A percentile compares a stretch with the other conserved stretches of the same genome.
Evolutionary conservation across 371 early-diverging fungal species (phyloP).

Genomic region (Syncephalastrum sp.): DNA sequence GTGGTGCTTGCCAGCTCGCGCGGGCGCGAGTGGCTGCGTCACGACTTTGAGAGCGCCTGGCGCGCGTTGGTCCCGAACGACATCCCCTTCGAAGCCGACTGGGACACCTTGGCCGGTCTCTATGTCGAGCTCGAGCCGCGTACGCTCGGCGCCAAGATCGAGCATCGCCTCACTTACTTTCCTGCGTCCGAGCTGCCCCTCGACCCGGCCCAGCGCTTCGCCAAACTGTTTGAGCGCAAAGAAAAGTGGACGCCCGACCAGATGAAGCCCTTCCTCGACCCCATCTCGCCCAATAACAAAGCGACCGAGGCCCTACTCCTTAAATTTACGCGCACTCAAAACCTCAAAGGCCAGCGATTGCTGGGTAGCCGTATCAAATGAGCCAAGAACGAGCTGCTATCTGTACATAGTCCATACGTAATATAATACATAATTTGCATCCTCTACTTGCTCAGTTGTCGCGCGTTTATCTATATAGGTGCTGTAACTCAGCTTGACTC

Average conservation of each 20-base stretch:
- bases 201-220: slow-evolving; percentile 54
- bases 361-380: slow-evolving; percentile 50
- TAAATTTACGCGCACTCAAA: slow-evolving; percentile 42
- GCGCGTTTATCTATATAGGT: no score
- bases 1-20: slow-evolving; percentile 20
- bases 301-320: slow-evolving; percentile 48
- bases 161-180: slow-evolving; percentile 42
- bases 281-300: slow-evolving; percentile 51
- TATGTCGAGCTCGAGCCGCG: slow-evolving; percentile 22
- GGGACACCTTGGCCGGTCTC: slow-evolving; percentile 36
- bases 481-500: no score
- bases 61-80: slow-evolving; percentile 30
- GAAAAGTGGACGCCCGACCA: slow-evolving; percentile 51
- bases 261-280: slow-evolving; percentile 50
- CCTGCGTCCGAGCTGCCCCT: slow-evolving; percentile 46
- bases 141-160: slow-evolving; percentile 4
- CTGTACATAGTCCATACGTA: no score
- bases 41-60: slow-evolving; percentile 52
- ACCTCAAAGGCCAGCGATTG: slow-evolving; percentile 15
- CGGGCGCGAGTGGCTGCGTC: slow-evolving; percentile 48
- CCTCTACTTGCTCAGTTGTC: no score
- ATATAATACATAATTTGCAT: no score
- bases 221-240: slow-evolving; percentile 50
- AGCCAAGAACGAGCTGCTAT: neutral
- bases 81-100: slow-evolving; percentile 25